phyloP scores from a whole-genome alignment of 768 basidiomycete genomes.

The Boletus tylopilopsis region DNA sequence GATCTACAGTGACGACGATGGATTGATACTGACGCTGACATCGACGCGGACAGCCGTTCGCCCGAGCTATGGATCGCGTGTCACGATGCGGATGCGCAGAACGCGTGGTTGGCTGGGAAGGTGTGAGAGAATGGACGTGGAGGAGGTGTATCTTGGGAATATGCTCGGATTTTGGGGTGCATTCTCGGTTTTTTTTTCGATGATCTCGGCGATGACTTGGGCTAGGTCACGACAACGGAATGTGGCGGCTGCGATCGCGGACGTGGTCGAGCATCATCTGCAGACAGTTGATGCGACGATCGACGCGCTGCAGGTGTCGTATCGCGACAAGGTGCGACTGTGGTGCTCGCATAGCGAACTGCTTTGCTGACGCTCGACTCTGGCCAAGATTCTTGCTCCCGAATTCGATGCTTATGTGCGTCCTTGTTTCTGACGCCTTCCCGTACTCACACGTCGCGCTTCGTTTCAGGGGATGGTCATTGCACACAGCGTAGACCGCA shows the following conservation, averaged over 20 bases:
- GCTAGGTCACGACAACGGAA: slow-evolving; percentile 73
- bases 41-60: slow-evolving; percentile 62
- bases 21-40: too few species aligned
- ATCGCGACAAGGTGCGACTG: slow-evolving; percentile 72
- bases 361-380: background rate
- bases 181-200: background rate
- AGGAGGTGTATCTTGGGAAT: slow-evolving; percentile 53
- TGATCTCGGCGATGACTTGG: background rate
- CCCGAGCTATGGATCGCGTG: slow-evolving; percentile 83
- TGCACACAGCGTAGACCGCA: slow-evolving; percentile 75
- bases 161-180: slow-evolving; percentile 69
- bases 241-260: slow-evolving; percentile 68
- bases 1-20: background rate
- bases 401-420: slow-evolving; percentile 91
- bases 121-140: slow-evolving; percentile 88
- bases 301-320: slow-evolving; percentile 58
- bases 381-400: slow-evolving; percentile 85
- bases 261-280: slow-evolving; percentile 72
- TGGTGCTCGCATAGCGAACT: too few species aligned
- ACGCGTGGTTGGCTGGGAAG: slow-evolving; percentile 71
- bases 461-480: slow-evolving; percentile 88
- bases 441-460: background rate
- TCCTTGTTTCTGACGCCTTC: background rate
- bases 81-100: slow-evolving; percentile 90
- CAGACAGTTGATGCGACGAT: slow-evolving; percentile 48